phyloP scores from a whole-genome alignment of 2,329 filamentous ascomycete genomes.

The Scedosporium boydii region DNA sequence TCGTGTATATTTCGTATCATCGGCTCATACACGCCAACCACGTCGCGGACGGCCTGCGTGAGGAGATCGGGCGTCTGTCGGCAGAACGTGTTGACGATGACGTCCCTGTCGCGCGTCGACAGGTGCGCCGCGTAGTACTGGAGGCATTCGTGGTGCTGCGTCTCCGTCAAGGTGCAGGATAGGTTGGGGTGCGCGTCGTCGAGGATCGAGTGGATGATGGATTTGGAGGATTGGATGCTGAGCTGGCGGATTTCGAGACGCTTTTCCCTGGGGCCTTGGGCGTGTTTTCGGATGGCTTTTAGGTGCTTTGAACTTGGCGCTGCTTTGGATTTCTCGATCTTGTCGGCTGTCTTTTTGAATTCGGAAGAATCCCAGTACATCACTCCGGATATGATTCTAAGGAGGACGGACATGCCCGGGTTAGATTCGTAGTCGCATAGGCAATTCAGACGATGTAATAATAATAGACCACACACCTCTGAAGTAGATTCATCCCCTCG shows the following conservation, averaged over 20 bases:
- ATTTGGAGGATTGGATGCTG: conserved; percentile 41
- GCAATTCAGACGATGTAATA: background rate
- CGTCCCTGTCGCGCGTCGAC: conserved; percentile 63
- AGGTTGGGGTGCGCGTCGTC: conserved; percentile 33
- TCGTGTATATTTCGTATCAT: conserved; percentile 65
- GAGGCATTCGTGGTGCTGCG: conserved; percentile 54
- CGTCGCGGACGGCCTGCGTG: conserved; percentile 57
- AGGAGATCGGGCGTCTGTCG: conserved; percentile 60
- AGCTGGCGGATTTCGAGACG: conserved; percentile 50
- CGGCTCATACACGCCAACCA: conserved; percentile 60
- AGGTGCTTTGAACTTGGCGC: conserved; percentile 43
- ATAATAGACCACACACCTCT: conserved; percentile 30
- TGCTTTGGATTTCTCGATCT: conserved; percentile 53
- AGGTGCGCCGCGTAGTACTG: conserved; percentile 65
- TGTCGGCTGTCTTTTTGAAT: conserved; percentile 55
- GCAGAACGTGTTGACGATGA: conserved; percentile 58
- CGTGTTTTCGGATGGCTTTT: conserved; percentile 48
- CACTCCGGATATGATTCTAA: conserved; percentile 62
- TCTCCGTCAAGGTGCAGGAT: conserved; percentile 35
- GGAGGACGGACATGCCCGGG: too few relatives aligned
- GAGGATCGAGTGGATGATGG: conserved; percentile 60
- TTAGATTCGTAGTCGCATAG: background rate
- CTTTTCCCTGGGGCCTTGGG: conserved; percentile 39
- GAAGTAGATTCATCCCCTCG: conserved; percentile 73
- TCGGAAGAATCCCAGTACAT: conserved; percentile 64